Evolutionary conservation across 208 protist genomes (phyloP).

Genomic region (Wallacemonas sp.): DNA sequence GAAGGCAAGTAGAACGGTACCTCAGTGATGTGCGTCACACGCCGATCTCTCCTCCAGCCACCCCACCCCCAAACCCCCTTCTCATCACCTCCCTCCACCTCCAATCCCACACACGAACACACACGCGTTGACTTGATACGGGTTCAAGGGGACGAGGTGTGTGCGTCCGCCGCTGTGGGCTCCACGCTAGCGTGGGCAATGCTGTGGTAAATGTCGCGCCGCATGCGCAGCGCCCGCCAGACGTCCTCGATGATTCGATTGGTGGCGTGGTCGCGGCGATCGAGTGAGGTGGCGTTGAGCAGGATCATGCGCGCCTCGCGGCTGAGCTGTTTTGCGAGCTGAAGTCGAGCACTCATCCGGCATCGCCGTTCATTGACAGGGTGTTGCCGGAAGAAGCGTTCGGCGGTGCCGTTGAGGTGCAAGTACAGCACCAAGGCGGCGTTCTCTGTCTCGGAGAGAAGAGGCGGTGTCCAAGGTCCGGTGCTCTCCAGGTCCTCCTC

Average conservation of each 20-base stretch:
- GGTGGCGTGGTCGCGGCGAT: constrained; percentile 31
- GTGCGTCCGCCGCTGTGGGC: background rate
- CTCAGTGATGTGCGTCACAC: too few species aligned
- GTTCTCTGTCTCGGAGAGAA: background rate
- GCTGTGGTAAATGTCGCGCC: constrained; percentile 14
- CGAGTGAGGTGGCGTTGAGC: constrained; percentile 28
- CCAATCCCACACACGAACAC: too few species aligned
- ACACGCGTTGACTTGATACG: too few species aligned
- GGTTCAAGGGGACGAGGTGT: too few species aligned
- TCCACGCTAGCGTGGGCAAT: constrained; percentile 1
- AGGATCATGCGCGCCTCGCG: constrained; percentile 31
- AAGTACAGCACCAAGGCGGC: constrained; percentile 20
- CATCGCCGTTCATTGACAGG: constrained; percentile 29
- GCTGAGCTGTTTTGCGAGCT: constrained; percentile 25
- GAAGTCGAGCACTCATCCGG: constrained; percentile 24
- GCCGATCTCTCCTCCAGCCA: too few species aligned
- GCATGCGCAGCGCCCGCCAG: constrained; percentile 14
- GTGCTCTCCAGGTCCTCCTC: background rate
- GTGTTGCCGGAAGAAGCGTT: constrained; percentile 25
- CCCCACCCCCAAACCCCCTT: too few species aligned
- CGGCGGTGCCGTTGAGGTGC: constrained; percentile 46
- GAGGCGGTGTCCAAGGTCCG: background rate
- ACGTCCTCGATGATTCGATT: constrained; percentile 27
- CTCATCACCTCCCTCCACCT: too few species aligned
- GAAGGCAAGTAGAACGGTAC: too few species aligned